These are phyloP conservation scores for Hanseniaspora occidentalis DNA, from an alignment of 805 yeast genomes.

Conservation along the genomic window DNA sequence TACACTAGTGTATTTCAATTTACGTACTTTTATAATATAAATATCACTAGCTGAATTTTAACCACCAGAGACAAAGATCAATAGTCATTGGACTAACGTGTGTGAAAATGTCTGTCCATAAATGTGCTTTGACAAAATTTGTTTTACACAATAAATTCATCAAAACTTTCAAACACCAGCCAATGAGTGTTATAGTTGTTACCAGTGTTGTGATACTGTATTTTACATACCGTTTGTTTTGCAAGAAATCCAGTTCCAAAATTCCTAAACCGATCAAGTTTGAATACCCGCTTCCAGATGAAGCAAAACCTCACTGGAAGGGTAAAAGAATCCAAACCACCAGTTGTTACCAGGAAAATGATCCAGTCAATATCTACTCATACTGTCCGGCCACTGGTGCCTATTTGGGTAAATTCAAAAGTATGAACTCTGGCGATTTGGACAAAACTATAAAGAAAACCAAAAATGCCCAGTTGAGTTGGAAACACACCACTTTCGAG, in stretches of 20 bases:
- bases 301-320: conserved; percentile 84
- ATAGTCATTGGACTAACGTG: too few relatives aligned
- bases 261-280: conserved; percentile 28
- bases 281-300: conserved; percentile 51
- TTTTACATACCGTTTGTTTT: not conserved
- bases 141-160: too few relatives aligned
- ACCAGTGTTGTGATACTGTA: not conserved
- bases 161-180: too few relatives aligned
- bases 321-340: conserved; percentile 66
- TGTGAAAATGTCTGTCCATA: too few relatives aligned
- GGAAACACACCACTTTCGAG: conserved; percentile 37
- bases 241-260: not conserved
- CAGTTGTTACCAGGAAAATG: conserved; percentile 42
- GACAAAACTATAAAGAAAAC: conserved; percentile 42
- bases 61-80: too few relatives aligned
- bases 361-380: conserved; percentile 60
- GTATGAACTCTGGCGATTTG: conserved; percentile 57
- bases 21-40: too few relatives aligned
- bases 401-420: conserved; percentile 57
- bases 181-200: too few relatives aligned
- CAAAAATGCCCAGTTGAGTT: conserved; percentile 21
- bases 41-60: too few relatives aligned
- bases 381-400: conserved; percentile 97
- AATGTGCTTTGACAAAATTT: too few relatives aligned
- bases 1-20: too few relatives aligned